Conservation (phyloP, 805 yeast species). For the Danielozyma ontarioensis region DNA sequence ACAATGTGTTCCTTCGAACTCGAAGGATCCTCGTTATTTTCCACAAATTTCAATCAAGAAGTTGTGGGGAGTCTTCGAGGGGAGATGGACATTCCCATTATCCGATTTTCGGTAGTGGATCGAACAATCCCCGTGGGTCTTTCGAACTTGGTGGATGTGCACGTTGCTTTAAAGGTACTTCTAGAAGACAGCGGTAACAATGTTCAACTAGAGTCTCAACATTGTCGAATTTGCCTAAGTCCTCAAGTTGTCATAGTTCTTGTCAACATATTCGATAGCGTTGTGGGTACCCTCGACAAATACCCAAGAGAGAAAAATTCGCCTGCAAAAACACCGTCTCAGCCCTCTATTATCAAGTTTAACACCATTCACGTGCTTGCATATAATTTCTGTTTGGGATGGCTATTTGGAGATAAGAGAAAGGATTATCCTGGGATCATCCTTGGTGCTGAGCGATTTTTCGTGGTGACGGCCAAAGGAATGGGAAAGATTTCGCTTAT, state of each 20-base stretch:
- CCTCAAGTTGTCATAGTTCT: constrained; percentile 43
- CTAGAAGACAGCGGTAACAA: constrained; percentile 17
- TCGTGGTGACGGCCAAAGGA: constrained; percentile 55
- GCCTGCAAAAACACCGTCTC: background rate
- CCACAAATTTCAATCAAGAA: constrained; percentile 13
- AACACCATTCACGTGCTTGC: constrained; percentile 56
- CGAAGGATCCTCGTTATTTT: constrained; percentile 22
- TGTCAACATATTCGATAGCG: constrained; percentile 27
- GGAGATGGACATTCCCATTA: constrained; percentile 35
- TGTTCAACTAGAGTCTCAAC: constrained; percentile 50
- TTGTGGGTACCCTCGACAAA: constrained; percentile 2
- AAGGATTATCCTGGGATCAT: constrained; percentile 65
- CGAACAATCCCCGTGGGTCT: constrained; percentile 36
- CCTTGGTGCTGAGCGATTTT: constrained; percentile 70
- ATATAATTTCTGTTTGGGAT: constrained; percentile 68
- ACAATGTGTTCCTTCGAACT: constrained; percentile 31
- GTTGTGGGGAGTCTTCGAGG: constrained; percentile 30
- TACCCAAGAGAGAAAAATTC: background rate
- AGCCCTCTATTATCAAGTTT: constrained; percentile 17
- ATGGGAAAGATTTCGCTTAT: constrained; percentile 64
- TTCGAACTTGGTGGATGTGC: constrained; percentile 40
- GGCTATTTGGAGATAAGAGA: constrained; percentile 54
- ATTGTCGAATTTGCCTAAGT: constrained; percentile 53
- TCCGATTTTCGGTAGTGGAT: constrained; percentile 36
- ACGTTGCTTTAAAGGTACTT: constrained; percentile 38